Conservation (phyloP, 768 basidiomycete species). For the Suillus variegatus region DNA sequence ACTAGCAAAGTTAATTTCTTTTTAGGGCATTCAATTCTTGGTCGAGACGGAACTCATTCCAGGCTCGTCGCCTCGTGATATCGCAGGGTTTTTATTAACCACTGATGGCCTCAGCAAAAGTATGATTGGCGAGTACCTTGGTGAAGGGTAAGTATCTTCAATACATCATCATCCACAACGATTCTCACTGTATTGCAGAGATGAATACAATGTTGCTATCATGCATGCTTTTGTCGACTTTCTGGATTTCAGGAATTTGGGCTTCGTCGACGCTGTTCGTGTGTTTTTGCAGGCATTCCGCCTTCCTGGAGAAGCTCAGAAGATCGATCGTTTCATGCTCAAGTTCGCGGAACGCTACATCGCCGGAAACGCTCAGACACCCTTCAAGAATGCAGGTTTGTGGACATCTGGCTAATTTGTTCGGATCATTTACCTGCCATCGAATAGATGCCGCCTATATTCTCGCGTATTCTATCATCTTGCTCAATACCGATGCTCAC, state of each 20-base stretch:
- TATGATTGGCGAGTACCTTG: slow-evolving; percentile 97
- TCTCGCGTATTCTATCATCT: slow-evolving; percentile 90
- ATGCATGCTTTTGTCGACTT: slow-evolving; percentile 98
- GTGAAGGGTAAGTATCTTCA: slow-evolving; percentile 78
- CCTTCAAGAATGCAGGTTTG: slow-evolving; percentile 93
- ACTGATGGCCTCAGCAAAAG: slow-evolving; percentile 94
- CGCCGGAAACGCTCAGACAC: slow-evolving; percentile 78
- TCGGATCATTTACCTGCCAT: slow-evolving; percentile 11
- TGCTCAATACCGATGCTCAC: slow-evolving; percentile 98
- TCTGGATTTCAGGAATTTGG: slow-evolving; percentile 79
- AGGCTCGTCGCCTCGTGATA: slow-evolving; percentile 66
- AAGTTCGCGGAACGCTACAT: slow-evolving; percentile 99
- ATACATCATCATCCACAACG: neutral
- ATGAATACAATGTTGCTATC: slow-evolving; percentile 83
- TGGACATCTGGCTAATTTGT: slow-evolving; percentile 11
- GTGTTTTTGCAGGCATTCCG: slow-evolving; percentile 94
- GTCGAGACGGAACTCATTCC: slow-evolving; percentile 86
- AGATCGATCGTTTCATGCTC: slow-evolving; percentile 98
- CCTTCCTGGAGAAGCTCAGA: slow-evolving; percentile 95
- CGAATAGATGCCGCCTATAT: slow-evolving; percentile 86
- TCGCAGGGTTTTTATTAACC: slow-evolving; percentile 81
- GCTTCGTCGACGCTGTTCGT: slow-evolving; percentile 89
- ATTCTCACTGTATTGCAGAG: slow-evolving; percentile 46
- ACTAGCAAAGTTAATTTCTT: slow-evolving; percentile 4
- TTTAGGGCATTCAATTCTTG: slow-evolving; percentile 86